A percentile compares a stretch with the other conserved stretches of the same genome.
Conservation (phyloP, 73 alveolate genomes). For the Tetrahymena borealis region DNA sequence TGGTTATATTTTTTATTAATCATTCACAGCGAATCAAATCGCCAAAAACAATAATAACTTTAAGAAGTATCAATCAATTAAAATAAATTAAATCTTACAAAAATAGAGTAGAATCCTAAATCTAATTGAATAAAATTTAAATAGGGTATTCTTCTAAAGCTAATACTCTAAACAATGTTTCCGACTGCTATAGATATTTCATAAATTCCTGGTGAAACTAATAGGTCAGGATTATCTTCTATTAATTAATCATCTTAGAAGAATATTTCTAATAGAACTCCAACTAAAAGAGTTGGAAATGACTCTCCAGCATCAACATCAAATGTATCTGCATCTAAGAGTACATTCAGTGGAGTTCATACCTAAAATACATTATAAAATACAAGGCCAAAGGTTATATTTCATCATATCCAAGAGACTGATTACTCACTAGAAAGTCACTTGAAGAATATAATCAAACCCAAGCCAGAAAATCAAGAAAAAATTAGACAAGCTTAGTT, state of each 20-base stretch:
- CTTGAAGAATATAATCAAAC: neutral
- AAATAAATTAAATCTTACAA: too few relatives aligned
- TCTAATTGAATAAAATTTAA: too few relatives aligned
- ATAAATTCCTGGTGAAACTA: neutral
- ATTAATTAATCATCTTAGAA: neutral
- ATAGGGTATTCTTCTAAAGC: too few relatives aligned
- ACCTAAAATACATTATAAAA: neutral
- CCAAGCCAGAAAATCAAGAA: neutral
- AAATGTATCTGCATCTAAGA: neutral
- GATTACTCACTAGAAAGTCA: neutral
- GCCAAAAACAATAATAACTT: too few relatives aligned
- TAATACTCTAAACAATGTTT: neutral
- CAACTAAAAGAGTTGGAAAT: neutral
- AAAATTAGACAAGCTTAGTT: neutral
- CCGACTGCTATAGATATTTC: neutral
- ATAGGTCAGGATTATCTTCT: neutral
- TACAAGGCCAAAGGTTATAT: neutral
- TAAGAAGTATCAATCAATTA: too few relatives aligned
- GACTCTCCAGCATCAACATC: neutral
- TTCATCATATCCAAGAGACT: neutral
- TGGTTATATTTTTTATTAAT: too few relatives aligned
- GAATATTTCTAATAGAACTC: neutral
- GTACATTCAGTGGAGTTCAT: neutral
- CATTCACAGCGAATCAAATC: too few relatives aligned
- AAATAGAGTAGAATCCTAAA: neutral